A percentile compares a stretch with the other conserved stretches of the same genome.
phyloP scores from a whole-genome alignment of 306 rosid species.

The Morella rubra region DNA sequence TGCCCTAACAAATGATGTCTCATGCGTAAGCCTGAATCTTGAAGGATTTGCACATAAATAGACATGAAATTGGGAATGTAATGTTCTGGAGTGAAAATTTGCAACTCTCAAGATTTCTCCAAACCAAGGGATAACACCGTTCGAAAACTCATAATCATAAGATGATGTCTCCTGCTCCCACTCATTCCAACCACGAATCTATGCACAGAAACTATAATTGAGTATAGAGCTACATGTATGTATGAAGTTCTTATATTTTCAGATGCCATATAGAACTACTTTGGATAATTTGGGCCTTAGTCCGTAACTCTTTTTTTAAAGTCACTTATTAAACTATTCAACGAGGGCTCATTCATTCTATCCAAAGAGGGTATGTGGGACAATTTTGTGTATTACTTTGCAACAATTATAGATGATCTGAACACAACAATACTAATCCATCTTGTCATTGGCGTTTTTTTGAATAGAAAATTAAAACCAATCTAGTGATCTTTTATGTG shows the following conservation, averaged over 20 bases:
- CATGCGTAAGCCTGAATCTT: conserved; percentile 82
- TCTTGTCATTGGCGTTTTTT: not conserved
- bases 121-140: conserved; percentile 45
- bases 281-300: not conserved
- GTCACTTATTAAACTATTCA: not conserved
- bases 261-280: not conserved
- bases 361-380: not conserved
- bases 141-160: conserved; percentile 68
- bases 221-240: not conserved
- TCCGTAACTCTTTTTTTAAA: not conserved
- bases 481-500: not conserved
- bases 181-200: conserved; percentile 96
- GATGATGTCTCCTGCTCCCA: conserved; percentile 91
- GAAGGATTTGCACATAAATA: conserved; percentile 53
- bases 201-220: conserved; percentile 24
- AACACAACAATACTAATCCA: not conserved
- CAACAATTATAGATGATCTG: not conserved
- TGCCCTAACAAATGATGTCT: conserved; percentile 86
- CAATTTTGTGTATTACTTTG: not conserved
- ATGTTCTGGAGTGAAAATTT: not conserved
- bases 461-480: not conserved
- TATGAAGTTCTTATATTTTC: conserved; percentile 1
- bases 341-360: not conserved
- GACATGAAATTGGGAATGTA: not conserved
- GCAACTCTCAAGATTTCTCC: not conserved